Evolutionary conservation across 73 alveolate species (phyloP).

Genomic region (Paramecium sonneborni): DNA sequence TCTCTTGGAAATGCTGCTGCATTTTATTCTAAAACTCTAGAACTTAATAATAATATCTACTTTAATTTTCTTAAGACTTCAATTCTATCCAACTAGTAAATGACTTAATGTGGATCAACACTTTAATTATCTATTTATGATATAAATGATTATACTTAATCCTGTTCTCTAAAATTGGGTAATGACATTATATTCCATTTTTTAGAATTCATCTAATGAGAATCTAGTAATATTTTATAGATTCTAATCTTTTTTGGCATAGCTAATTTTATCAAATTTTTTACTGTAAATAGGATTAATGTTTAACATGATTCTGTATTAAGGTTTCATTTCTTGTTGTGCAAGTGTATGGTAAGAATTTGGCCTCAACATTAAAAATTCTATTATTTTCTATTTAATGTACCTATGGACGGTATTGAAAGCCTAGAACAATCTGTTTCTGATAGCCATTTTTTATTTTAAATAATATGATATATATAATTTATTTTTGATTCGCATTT

Average conservation of each 20-base stretch:
- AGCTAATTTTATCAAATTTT: background rate
- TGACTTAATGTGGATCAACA: background rate
- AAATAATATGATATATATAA: background rate
- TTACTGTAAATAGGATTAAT: background rate
- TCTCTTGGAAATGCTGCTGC: background rate
- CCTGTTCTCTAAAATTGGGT: background rate
- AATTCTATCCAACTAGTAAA: background rate
- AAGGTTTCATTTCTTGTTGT: background rate
- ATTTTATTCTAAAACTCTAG: background rate
- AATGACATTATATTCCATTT: background rate
- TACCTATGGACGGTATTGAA: conserved; percentile 21
- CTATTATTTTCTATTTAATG: background rate
- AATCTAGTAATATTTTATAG: background rate
- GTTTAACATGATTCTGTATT: background rate
- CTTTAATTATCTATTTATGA: background rate
- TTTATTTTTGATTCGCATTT: background rate
- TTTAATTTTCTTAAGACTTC: conserved; percentile 26
- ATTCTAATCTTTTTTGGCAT: background rate
- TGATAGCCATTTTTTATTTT: conserved; percentile 24
- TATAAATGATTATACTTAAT: background rate
- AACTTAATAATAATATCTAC: background rate
- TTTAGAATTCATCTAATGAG: conserved; percentile 28
- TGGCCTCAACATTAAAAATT: background rate
- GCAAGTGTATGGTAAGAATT: conserved; percentile 6
- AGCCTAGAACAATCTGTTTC: background rate